Evolutionary conservation across 495 filamentous ascomycete genomes (phyloP), one percentile per base, ranked within the genome.

Genomic region (Terfezia claveryi): DNA sequence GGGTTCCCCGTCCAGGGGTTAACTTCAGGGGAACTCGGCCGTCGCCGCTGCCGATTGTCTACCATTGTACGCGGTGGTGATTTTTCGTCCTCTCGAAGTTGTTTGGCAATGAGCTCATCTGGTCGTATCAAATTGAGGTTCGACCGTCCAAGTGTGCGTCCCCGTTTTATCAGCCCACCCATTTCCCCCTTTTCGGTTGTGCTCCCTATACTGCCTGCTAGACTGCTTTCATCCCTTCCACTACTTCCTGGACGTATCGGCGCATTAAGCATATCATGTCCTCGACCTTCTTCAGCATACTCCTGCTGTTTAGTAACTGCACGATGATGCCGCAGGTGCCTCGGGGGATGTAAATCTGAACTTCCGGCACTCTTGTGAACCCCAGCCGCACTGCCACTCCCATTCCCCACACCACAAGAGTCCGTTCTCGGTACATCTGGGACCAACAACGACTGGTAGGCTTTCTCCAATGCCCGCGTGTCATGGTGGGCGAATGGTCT

Each of bases 401-500:
- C 17, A 46, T 46, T 46, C 14, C 12, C 41, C 12, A 46, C 17
- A 20, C 41, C 17, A 14, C 14, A 20, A 5, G 41, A 20, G 12
- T 46, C 41, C 41, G 12, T 14, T 14, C 12, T 46, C 12, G 41
- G 41, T 51, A 5, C 50, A 51, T 51, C 50, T 20, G n/a, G 6
- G 27, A 23, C 4, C 11, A 63, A 56, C 2, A 63, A 57, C 23
- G 71, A 68, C 16, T 73, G 67, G 81, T 86, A 92, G 36, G 83
- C 78, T 41, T 78, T 70, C 62, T 91, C 85, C 12, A 92, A 69
- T 7, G 77, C 78, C 41, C 74, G 69, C 58, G 85, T 87, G 66
- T 92, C 85, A 49, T 74, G 76, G 0, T 75, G 74, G 0, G 83
- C 81, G 64, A 89, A 92, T 3, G 85, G 85, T n/a, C 80, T 76